Evolutionary conservation across 768 basidiomycete species (phyloP).

Genomic region (Suillus sp.): DNA sequence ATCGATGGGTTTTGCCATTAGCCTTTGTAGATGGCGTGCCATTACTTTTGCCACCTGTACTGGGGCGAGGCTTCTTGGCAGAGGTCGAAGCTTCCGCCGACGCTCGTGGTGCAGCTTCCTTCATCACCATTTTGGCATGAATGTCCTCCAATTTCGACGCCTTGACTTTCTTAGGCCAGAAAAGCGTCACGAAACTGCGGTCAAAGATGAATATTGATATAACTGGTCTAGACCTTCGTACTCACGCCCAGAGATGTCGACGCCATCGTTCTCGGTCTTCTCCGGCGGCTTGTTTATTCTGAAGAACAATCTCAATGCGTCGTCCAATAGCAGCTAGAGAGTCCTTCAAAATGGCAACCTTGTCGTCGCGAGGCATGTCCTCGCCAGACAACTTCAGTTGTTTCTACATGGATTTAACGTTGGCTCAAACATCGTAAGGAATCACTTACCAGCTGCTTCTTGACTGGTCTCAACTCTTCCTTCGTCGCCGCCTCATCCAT

Average conservation of each 20-base stretch:
- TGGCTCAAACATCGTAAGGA: neutral
- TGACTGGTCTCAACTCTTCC: constrained; percentile 93
- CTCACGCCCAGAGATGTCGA: constrained; percentile 95
- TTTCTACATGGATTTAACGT: constrained; percentile 57
- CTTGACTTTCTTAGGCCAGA: constrained; percentile 98
- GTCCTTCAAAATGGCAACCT: constrained; percentile 94
- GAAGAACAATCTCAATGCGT: constrained; percentile 84
- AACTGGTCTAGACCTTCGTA: constrained; percentile 23
- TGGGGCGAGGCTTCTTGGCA: constrained; percentile 62
- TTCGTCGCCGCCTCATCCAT: constrained; percentile 95
- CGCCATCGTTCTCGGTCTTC: constrained; percentile 88
- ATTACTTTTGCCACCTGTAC: constrained; percentile 52
- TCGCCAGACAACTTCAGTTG: constrained; percentile 93
- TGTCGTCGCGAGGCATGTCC: constrained; percentile 92
- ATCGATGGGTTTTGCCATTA: constrained; percentile 66
- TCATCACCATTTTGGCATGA: constrained; percentile 94
- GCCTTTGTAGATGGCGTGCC: constrained; percentile 52
- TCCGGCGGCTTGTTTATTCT: constrained; percentile 72
- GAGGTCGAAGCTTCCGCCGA: constrained; percentile 47
- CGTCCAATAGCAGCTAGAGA: constrained; percentile 92
- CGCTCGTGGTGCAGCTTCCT: constrained; percentile 67
- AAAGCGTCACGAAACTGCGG: constrained; percentile 85
- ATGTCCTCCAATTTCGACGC: constrained; percentile 93
- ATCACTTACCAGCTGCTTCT: constrained; percentile 82
- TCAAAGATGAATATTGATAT: constrained; percentile 11